A percentile compares a stretch with the other conserved stretches of the same genome.
These are phyloP conservation scores for Asterionellopsis glacialis DNA, from an alignment of 108 stramenopile species.

Conservation along the genomic window DNA sequence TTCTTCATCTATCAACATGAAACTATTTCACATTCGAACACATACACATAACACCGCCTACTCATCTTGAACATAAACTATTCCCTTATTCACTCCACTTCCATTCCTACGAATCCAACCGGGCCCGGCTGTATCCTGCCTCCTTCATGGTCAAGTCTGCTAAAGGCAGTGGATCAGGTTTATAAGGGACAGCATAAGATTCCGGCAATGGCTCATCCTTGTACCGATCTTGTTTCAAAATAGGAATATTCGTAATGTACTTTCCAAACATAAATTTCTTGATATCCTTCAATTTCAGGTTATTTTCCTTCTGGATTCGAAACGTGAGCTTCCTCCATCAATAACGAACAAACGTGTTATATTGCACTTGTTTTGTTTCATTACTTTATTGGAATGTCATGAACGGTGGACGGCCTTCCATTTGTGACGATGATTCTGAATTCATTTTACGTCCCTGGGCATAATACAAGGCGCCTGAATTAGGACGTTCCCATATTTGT, in stretches of 20 bases:
- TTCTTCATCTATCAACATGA: too few relatives aligned
- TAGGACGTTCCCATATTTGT: conserved; percentile 39
- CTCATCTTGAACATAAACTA: too few relatives aligned
- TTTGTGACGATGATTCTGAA: too few relatives aligned
- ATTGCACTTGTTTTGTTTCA: too few relatives aligned
- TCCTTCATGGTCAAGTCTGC: conserved; percentile 71
- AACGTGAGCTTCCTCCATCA: conserved; percentile 27
- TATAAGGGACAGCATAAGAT: conserved; percentile 58
- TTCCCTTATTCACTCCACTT: too few relatives aligned
- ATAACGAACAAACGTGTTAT: too few relatives aligned
- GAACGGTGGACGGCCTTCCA: too few relatives aligned
- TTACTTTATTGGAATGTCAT: too few relatives aligned
- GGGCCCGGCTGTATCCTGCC: conserved; percentile 56
- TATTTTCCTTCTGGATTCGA: conserved; percentile 46
- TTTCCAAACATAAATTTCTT: conserved; percentile 75
- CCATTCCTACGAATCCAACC: too few relatives aligned
- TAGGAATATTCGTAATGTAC: conserved; percentile 52
- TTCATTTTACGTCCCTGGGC: conserved; percentile 41
- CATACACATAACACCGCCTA: too few relatives aligned
- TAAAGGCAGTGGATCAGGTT: conserved; percentile 30
- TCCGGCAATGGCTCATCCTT: conserved; percentile 56
- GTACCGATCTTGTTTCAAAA: conserved; percentile 61
- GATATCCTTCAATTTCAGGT: conserved; percentile 62
- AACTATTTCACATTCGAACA: too few relatives aligned
- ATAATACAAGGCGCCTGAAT: conserved; percentile 38